These are phyloP conservation scores for Diutina neorugosa DNA, from an alignment of 1,139 yeast species.

Conservation along the genomic window DNA sequence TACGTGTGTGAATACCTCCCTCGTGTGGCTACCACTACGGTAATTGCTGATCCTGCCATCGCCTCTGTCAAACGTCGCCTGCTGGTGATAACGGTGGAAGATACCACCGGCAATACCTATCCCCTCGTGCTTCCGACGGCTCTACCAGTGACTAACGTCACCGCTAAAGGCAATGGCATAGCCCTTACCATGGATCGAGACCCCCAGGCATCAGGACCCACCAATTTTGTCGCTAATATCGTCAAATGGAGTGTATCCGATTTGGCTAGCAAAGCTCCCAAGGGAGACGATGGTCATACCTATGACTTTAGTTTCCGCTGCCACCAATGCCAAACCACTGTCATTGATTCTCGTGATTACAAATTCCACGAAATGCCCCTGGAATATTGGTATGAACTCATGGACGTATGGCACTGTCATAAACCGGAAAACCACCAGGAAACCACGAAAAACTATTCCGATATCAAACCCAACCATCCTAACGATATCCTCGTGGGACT, in stretches of 20 bases:
- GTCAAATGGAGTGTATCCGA: conserved; percentile 1
- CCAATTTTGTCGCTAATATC: neutral
- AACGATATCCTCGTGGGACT: neutral
- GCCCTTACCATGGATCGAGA: neutral
- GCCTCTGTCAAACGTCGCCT: neutral
- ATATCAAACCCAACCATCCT: neutral
- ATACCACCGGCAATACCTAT: neutral
- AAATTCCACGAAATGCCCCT: conserved; percentile 67
- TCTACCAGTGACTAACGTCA: neutral
- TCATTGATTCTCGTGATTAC: conserved; percentile 18
- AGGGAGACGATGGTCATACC: neutral
- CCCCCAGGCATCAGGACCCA: neutral
- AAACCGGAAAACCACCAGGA: conserved; percentile 43
- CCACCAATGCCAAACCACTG: neutral
- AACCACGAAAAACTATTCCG: neutral
- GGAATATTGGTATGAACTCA: conserved; percentile 86
- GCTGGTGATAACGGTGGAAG: neutral
- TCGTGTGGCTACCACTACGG: neutral
- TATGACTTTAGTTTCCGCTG: neutral
- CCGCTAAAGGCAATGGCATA: neutral
- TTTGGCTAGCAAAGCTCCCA: neutral
- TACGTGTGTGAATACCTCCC: conserved; percentile 1
- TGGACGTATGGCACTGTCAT: conserved; percentile 98
- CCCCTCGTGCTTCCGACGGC: neutral
- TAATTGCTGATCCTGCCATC: neutral